Evolutionary conservation across 148 eudicot genomes (phyloP).

Genomic region (Silene conica): DNA sequence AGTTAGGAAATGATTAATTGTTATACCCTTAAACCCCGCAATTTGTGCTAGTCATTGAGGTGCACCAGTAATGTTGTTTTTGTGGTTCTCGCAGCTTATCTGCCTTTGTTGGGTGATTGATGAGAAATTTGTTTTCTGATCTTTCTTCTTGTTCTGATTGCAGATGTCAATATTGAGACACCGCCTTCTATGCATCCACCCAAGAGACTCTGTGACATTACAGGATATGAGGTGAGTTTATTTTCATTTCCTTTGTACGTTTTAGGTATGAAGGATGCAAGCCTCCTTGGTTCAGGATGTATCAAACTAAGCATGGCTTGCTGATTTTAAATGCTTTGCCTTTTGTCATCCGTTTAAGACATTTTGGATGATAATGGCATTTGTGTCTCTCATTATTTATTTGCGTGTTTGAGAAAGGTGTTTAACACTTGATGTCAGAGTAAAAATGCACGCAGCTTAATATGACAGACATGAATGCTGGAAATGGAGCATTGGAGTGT

Average conservation of each 20-base stretch:
- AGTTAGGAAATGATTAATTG: background rate
- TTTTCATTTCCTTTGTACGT: background rate
- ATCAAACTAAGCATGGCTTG: background rate
- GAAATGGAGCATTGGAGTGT: too few relatives aligned
- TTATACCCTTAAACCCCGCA: too few relatives aligned
- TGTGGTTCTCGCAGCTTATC: background rate
- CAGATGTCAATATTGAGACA: conserved; percentile 89
- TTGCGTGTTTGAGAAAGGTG: too few relatives aligned
- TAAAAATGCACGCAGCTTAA: too few relatives aligned
- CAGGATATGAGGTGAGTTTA: conserved; percentile 75
- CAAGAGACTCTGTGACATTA: conserved; percentile 84
- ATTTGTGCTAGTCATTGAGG: too few relatives aligned
- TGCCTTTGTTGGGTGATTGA: background rate
- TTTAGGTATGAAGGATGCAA: background rate
- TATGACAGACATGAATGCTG: too few relatives aligned
- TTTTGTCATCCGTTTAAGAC: too few relatives aligned
- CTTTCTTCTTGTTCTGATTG: background rate
- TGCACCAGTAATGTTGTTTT: background rate
- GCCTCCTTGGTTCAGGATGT: background rate
- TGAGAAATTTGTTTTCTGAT: background rate
- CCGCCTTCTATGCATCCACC: conserved; percentile 96
- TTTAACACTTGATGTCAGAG: too few relatives aligned
- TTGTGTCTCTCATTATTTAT: too few relatives aligned
- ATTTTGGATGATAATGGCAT: too few relatives aligned
- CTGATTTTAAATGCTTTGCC: too few relatives aligned